Percentiles rank a stretch among this genome's conserved stretches.
phyloP scores from a whole-genome alignment of 129 eudicot genomes.

The Lactuca sativa region DNA sequence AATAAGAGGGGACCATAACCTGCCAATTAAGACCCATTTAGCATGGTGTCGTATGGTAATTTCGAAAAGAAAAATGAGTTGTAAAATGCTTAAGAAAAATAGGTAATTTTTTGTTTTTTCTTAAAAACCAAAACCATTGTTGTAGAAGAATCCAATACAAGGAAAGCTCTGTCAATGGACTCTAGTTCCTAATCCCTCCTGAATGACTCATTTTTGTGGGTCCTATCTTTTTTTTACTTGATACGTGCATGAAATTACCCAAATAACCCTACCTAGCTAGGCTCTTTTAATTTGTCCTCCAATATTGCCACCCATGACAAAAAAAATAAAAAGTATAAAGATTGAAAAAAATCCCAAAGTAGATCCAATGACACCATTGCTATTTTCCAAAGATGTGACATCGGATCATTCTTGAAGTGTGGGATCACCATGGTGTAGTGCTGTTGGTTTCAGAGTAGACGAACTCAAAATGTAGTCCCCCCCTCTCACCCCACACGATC shows the following conservation, averaged over 20 bases:
- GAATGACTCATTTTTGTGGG: conserved; percentile 52
- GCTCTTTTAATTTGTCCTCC: conserved; percentile 19
- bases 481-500: background rate
- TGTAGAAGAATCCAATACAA: conserved; percentile 48
- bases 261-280: conserved; percentile 22
- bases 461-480: conserved; percentile 30
- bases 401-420: conserved; percentile 37
- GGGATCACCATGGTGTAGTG: conserved; percentile 25
- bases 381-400: conserved; percentile 32
- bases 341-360: conserved; percentile 25
- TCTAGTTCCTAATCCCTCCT: conserved; percentile 36
- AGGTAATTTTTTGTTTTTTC: no score
- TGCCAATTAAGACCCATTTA: no score
- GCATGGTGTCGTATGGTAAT: no score
- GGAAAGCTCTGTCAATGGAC: conserved; percentile 54
- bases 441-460: conserved; percentile 26
- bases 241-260: conserved; percentile 11
- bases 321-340: background rate
- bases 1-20: no score
- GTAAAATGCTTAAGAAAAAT: conserved; percentile 10
- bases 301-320: background rate
- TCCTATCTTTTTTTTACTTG: conserved; percentile 24
- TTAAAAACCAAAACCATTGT: conserved; percentile 36
- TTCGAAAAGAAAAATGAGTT: background rate
- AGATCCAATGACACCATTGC: conserved; percentile 31